Evolutionary conservation across 2,329 filamentous ascomycete species (phyloP).

Genomic region (Akanthomyces muscarius): DNA sequence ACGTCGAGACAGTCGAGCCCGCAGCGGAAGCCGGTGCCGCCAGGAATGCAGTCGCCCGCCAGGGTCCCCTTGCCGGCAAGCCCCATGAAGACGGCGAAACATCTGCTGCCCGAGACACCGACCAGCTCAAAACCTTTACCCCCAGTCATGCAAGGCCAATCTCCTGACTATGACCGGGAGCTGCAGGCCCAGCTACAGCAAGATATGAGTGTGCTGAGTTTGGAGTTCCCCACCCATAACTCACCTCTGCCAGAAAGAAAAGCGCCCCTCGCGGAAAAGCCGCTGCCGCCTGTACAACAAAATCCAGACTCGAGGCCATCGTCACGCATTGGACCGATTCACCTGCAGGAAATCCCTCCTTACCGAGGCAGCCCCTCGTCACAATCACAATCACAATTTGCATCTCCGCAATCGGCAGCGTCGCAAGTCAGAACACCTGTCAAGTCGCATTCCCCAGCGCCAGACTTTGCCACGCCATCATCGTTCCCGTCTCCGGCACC

Average conservation of each 20-base stretch:
- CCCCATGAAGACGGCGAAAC: constrained; percentile 28
- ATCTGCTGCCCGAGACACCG: constrained; percentile 44
- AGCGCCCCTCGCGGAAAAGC: constrained; percentile 10
- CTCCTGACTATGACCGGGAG: constrained; percentile 57
- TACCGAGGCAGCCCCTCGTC: constrained; percentile 41
- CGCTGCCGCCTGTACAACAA: constrained; percentile 19
- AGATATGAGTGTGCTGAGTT: constrained; percentile 55
- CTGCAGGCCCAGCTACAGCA: constrained; percentile 60
- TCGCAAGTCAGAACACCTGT: constrained; percentile 20
- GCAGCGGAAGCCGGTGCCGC: constrained; percentile 50
- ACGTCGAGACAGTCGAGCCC: constrained; percentile 58
- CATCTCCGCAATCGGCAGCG: constrained; percentile 15
- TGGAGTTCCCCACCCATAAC: constrained; percentile 30
- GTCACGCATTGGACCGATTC: constrained; percentile 39
- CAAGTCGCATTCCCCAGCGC: constrained; percentile 30
- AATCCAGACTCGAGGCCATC: constrained; percentile 32
- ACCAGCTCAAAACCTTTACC: constrained; percentile 43
- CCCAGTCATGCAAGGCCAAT: constrained; percentile 44
- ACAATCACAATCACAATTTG: constrained; percentile 26
- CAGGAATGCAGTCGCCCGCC: constrained; percentile 44
- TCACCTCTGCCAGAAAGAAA: constrained; percentile 26
- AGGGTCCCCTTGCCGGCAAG: constrained; percentile 56
- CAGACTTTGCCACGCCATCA: constrained; percentile 36
- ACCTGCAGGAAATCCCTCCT: constrained; percentile 52
- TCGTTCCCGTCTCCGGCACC: constrained; percentile 56